phyloP scores from a whole-genome alignment of 2,329 filamentous ascomycete species.

The Pseudopyricularia cyperi region DNA sequence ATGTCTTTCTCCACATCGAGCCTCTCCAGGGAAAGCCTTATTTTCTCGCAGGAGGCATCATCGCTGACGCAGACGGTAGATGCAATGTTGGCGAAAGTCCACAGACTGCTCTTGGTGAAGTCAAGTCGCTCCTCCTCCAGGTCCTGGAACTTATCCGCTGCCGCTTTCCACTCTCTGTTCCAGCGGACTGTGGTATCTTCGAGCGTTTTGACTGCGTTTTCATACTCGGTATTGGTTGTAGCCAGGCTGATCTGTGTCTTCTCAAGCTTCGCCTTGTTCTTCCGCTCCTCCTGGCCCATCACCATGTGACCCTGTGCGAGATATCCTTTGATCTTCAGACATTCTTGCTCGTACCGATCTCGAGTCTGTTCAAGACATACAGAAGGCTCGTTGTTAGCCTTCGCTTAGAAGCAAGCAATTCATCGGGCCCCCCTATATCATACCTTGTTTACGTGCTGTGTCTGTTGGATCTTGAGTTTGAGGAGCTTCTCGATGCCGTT shows the following conservation, averaged over 20 bases:
- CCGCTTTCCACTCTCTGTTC: conserved; percentile 98
- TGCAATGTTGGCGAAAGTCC: conserved; percentile 95
- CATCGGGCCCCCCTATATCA: conserved; percentile 9
- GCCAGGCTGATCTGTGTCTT: conserved; percentile 97
- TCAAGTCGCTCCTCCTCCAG: conserved; percentile 94
- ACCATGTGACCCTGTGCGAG: conserved; percentile 99
- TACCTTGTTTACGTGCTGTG: conserved; percentile 81
- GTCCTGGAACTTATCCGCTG: conserved; percentile 98
- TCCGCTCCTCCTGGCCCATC: conserved; percentile 97
- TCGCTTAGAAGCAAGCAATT: too few species aligned
- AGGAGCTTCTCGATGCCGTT: conserved; percentile 85
- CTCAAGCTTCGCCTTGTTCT: conserved; percentile 97
- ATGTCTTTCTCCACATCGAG: conserved; percentile 96
- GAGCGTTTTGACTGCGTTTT: conserved; percentile 79
- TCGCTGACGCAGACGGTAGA: conserved; percentile 97
- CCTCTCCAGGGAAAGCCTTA: conserved; percentile 80
- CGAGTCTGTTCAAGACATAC: conserved; percentile 53
- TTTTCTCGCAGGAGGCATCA: conserved; percentile 92
- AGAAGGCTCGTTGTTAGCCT: background rate
- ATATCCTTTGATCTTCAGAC: conserved; percentile 95
- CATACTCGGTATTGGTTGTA: conserved; percentile 83
- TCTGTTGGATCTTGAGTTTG: conserved; percentile 89
- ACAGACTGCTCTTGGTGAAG: conserved; percentile 94
- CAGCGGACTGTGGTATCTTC: conserved; percentile 92
- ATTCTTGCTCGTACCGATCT: conserved; percentile 94